These are phyloP conservation scores for Fusarium chaquense DNA, from an alignment of 2,329 filamentous ascomycete genomes.

Conservation along the genomic window DNA sequence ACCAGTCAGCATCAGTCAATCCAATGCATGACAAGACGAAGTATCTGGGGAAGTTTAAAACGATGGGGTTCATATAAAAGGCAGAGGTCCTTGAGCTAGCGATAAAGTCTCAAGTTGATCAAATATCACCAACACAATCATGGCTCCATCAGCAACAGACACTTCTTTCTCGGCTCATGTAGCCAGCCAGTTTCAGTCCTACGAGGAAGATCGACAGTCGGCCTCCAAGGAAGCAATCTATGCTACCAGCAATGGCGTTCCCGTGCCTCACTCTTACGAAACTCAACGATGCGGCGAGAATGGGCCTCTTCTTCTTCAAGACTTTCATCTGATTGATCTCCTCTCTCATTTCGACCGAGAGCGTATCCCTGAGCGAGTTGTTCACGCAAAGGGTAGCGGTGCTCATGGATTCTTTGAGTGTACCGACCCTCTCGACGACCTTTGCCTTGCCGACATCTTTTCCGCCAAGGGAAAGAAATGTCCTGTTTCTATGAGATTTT, in stretches of 20 bases:
- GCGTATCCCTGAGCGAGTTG: constrained; percentile 71
- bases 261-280: constrained; percentile 69
- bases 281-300: constrained; percentile 67
- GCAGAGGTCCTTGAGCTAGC: background rate
- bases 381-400: constrained; percentile 70
- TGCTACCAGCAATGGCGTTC: constrained; percentile 67
- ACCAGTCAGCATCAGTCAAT: constrained; percentile 1
- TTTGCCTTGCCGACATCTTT: constrained; percentile 66
- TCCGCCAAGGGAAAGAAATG: constrained; percentile 76
- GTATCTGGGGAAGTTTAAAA: background rate
- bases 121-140: background rate
- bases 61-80: background rate
- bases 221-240: constrained; percentile 61
- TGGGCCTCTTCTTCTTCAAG: constrained; percentile 68
- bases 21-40: constrained; percentile 20
- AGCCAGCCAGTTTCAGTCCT: constrained; percentile 54
- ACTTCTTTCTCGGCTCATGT: constrained; percentile 55
- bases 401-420: constrained; percentile 67
- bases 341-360: constrained; percentile 72
- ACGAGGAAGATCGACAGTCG: constrained; percentile 56
- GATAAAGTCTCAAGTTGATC: background rate
- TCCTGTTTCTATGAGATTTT: constrained; percentile 75
- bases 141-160: constrained; percentile 48
- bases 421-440: constrained; percentile 62
- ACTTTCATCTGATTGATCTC: constrained; percentile 72